Base-by-base conservation (phyloP, 805 yeast genomes). In the Candida boleticola region DNA sequence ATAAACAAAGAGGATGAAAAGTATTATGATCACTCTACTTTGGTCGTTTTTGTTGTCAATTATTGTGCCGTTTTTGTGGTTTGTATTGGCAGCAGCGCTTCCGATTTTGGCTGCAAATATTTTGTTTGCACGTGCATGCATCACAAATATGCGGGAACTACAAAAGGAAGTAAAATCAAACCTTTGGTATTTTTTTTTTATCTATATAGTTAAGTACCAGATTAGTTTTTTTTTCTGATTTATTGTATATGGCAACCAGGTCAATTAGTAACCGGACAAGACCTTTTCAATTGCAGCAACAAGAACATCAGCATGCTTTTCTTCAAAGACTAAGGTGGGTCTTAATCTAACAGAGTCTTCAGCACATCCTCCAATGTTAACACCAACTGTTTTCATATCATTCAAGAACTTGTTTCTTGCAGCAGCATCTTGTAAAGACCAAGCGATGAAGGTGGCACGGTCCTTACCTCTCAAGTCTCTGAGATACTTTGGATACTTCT, bases 311-410 rank as follows among this genome's bases (percentile, higher is more conserved):
- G 86, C 92, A 57, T 86, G 95, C 66, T 82, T 82, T 68, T 82
- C 77, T 71, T 84, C 89, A 61, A 86, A 86, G 17, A 81, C 79
- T 54, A 86, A 69, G 35, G 87, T 76, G 47, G 95, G 95, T 70
- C 95, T 80, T 62, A 86, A 73, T 70, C 95, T 81, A 39, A 87
- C 84, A 44, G 90, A 78, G 48, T 71, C 76, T 42, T 78, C 85
- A 41, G 92, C 90, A 68, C 95, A 87, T 38, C 90, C 95, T 53
- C 95, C 95, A 58, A 85, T 76, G 64, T 87, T 86, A 48, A 85
- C 74, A 63, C 95, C 95, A 38, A 60, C 72, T 36, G 64, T 57
- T 67, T 79, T 82, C 76, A 83, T 72, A 48, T 75, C 79, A 47
- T 50, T 52, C 55, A 84, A 65, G 64, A 87, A 82, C 52, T 71